Evolutionary conservation across 192 early-diverging fungal species (phyloP), one percentile per base, ranked within the genome.

Genomic region (Umbelopsis vinacea): DNA sequence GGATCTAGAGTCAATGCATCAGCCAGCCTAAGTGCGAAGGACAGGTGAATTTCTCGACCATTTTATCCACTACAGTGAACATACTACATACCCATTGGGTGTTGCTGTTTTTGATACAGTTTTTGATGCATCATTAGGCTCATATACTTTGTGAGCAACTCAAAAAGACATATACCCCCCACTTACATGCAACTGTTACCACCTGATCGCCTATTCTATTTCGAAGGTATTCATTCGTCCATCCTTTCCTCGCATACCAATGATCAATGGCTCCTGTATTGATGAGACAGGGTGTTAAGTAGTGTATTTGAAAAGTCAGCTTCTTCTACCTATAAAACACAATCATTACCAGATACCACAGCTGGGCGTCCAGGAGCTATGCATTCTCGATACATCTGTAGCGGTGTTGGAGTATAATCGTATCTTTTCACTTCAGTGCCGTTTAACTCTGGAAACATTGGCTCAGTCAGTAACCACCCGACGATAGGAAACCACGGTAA

Each of bases 141-240:
- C 29, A 29, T 29, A 29, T 29, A 29, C 29, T 29, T 29, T 3
- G 29, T 29, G 1, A 29, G 29, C 33, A 23, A 29, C 19, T 57
- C 10, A 29, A 29, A 17, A 40, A 40, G 21, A 17, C 15, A 1
- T 37, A 2, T n/a, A 4, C 3, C 14, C 3, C 23, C 22, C 68
- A 74, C 54, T 75, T 82, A 67, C 84, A 71, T 14, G 84, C 82
- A 0, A 86, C 84, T 11, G 84, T 86, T 21, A 86, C 73, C 10
- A 73, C 46, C 15, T 75, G 66, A 0, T 74, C 37, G 22, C 73
- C 79, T 29, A 86, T 57, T 9, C 69, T 74, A 10, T 67, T 37
- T 15, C 73, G 24, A 7, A 86, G 63, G 57, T 86, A 86, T 2
- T 78, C 78, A 53, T 86, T 82, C 5, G 84, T 86, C 84, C 84